Percentiles rank a stretch among this genome's conserved stretches.
Evolutionary conservation across 768 basidiomycete species (phyloP).

Genomic region (Fistulinella prunicolor): DNA sequence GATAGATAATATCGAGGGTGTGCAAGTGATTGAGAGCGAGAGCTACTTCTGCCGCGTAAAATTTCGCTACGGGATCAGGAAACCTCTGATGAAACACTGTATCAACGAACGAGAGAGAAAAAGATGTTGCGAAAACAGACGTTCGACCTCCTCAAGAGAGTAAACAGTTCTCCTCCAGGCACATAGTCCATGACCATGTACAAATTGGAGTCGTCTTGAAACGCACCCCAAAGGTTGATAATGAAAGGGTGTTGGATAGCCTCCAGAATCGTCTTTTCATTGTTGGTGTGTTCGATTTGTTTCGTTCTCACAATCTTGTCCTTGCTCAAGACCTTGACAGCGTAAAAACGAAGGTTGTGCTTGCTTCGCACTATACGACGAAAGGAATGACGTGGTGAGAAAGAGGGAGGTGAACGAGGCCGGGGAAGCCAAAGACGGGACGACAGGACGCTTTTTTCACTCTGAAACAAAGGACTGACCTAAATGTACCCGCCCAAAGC

Average conservation of each 20-base stretch:
- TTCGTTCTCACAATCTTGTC: conserved; percentile 90
- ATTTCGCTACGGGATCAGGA: conserved; percentile 95
- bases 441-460: neutral
- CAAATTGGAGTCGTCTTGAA: conserved; percentile 88
- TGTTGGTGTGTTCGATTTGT: conserved; percentile 97
- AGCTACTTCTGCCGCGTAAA: conserved; percentile 94
- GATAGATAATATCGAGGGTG: conserved; percentile 85
- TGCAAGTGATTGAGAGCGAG: conserved; percentile 92
- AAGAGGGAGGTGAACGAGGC: neutral
- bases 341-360: conserved; percentile 94
- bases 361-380: conserved; percentile 76
- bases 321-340: conserved; percentile 92
- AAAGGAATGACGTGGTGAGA: conserved; percentile 5
- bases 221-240: conserved; percentile 94
- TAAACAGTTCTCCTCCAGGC: conserved; percentile 95
- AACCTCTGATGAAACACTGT: conserved; percentile 57
- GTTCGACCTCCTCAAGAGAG: conserved; percentile 84
- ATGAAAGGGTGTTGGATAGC: conserved; percentile 90
- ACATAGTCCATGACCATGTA: conserved; percentile 99
- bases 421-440: neutral
- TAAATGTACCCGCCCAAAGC: conserved; percentile 94
- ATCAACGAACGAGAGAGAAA: conserved; percentile 12
- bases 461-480: conserved; percentile 41
- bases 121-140: conserved; percentile 41
- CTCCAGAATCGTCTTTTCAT: conserved; percentile 85